Percentiles rank a stretch among this genome's conserved stretches.
These are phyloP conservation scores for Nakaseomyces kungkrabaensis DNA, from an alignment of 1,139 yeast genomes.

Conservation along the genomic window DNA sequence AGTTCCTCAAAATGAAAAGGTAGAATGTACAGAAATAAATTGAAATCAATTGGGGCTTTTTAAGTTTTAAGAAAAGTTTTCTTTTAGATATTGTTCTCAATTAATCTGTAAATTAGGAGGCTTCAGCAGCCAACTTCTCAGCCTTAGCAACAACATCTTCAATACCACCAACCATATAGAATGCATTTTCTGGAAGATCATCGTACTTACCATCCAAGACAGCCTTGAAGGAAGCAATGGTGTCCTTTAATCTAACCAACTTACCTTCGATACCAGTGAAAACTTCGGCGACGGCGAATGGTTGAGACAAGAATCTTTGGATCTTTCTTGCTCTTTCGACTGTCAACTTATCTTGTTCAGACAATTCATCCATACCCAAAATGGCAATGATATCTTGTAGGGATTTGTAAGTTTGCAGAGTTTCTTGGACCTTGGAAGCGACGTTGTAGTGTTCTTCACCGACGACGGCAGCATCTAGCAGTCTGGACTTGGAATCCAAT, in stretches of 20 bases:
- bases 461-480: constrained; percentile 91
- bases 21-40: constrained; percentile 1
- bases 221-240: constrained; percentile 89
- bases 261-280: constrained; percentile 99
- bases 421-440: constrained; percentile 93
- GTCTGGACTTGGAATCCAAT: constrained; percentile 98
- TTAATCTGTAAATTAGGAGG: constrained; percentile 40
- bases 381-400: constrained; percentile 99
- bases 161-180: constrained; percentile 99
- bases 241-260: constrained; percentile 93
- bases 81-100: background rate
- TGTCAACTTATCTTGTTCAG: constrained; percentile 95
- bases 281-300: constrained; percentile 98
- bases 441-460: constrained; percentile 98
- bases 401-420: constrained; percentile 98
- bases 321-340: constrained; percentile 99
- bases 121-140: constrained; percentile 94
- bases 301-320: constrained; percentile 99
- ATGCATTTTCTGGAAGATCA: constrained; percentile 96
- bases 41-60: background rate
- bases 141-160: constrained; percentile 98
- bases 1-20: background rate
- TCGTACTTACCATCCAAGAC: constrained; percentile 98
- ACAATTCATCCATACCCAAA: constrained; percentile 99
- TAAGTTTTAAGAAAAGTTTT: background rate